Percentiles rank a stretch among this genome's conserved stretches.
Conservation (phyloP, 495 filamentous ascomycete species). For the Parathielavia appendiculata region DNA sequence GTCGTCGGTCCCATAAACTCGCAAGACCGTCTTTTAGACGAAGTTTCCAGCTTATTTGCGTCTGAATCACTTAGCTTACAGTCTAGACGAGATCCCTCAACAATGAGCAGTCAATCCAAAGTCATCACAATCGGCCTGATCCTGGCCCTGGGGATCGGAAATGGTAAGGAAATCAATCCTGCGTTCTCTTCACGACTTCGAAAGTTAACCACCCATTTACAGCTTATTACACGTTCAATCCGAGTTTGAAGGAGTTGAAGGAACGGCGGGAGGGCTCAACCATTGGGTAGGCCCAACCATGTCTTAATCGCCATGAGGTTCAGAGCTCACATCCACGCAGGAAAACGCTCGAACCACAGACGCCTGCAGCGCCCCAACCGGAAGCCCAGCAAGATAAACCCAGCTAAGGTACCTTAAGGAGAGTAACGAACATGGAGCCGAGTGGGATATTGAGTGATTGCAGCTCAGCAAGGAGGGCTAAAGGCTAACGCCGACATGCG, state of each 20-base stretch:
- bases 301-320: neutral
- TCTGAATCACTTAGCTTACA: neutral
- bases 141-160: constrained; percentile 26
- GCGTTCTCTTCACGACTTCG: neutral
- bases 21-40: neutral
- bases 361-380: neutral
- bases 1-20: neutral
- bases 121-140: constrained; percentile 22
- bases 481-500: too few relatives aligned
- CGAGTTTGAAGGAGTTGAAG: constrained; percentile 36
- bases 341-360: constrained; percentile 15
- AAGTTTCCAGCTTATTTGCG: neutral
- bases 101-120: constrained; percentile 24
- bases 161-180: constrained; percentile 19
- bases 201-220: neutral
- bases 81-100: neutral
- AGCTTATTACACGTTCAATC: constrained; percentile 45
- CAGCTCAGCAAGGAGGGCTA: too few relatives aligned
- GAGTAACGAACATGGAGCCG: neutral
- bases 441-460: neutral
- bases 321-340: constrained; percentile 18
- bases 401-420: too few relatives aligned
- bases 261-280: constrained; percentile 23
- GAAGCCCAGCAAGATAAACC: constrained; percentile 5
- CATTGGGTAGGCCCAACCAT: constrained; percentile 12